phyloP scores from a whole-genome alignment of 176 grass and related monocot genomes.

The Lolium multiflorum region DNA sequence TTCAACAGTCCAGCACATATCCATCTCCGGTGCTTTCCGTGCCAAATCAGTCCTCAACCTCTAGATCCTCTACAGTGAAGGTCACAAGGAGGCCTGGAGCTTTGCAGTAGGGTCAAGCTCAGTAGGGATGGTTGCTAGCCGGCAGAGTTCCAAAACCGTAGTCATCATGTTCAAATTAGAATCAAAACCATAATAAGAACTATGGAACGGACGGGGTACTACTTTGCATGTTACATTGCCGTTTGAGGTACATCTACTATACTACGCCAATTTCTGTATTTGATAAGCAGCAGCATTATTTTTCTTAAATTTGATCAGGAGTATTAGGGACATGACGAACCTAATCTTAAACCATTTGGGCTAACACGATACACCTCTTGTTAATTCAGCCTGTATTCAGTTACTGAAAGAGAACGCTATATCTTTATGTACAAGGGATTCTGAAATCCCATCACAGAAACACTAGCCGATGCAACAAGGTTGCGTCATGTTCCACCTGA shows the following conservation, averaged over 20 bases:
- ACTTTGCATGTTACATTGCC: background rate
- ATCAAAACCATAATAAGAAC: too few species aligned
- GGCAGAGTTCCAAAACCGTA: background rate
- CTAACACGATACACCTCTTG: background rate
- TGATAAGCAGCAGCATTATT: background rate
- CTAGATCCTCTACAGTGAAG: background rate
- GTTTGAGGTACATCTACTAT: background rate
- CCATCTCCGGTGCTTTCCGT: background rate
- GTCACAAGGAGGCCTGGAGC: too few species aligned
- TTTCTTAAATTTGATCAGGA: background rate
- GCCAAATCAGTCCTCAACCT: background rate
- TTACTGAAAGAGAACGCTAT: conserved; percentile 25
- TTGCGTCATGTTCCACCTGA: conserved; percentile 22
- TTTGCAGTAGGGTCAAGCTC: background rate
- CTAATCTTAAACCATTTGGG: background rate
- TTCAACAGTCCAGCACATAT: background rate
- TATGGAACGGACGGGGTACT: too few species aligned
- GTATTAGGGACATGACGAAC: background rate
- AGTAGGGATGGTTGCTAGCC: background rate
- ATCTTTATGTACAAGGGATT: conserved; percentile 49
- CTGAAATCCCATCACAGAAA: conserved; percentile 35
- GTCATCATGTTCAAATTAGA: background rate
- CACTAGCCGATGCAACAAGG: conserved; percentile 20
- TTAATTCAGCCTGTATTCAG: conserved; percentile 27
- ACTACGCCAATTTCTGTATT: background rate